These are phyloP conservation scores for Trametes polyzona DNA, from an alignment of 1,284 basidiomycete species.

Conservation along the genomic window DNA sequence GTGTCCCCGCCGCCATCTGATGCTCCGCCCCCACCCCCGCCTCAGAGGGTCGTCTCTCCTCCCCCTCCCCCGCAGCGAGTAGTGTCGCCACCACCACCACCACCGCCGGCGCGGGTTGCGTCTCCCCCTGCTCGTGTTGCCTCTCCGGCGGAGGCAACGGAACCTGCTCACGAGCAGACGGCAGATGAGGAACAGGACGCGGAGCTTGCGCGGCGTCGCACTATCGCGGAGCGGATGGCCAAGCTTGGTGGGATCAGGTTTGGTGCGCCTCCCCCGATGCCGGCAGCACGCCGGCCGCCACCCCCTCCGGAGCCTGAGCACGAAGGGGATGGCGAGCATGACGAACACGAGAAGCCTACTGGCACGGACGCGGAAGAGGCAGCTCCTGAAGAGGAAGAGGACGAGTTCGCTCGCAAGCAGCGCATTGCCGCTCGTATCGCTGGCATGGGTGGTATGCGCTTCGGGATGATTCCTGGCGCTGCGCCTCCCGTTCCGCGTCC, in stretches of 20 bases:
- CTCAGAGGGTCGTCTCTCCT: conserved; percentile 11
- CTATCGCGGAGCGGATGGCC: conserved; percentile 81
- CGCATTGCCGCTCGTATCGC: conserved; percentile 72
- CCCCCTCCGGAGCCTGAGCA: conserved; percentile 39
- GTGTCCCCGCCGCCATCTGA: conserved; percentile 20
- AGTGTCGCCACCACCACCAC: conserved; percentile 13
- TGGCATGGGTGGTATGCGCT: conserved; percentile 75
- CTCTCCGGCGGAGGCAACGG: conserved; percentile 5
- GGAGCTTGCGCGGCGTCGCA: conserved; percentile 54
- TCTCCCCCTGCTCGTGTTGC: conserved; percentile 4
- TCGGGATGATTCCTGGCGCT: conserved; percentile 66
- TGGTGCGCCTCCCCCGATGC: conserved; percentile 52
- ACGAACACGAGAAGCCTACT: conserved; percentile 14
- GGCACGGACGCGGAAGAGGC: conserved; percentile 36
- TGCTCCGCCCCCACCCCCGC: conserved; percentile 22
- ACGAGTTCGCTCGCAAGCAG: conserved; percentile 67
- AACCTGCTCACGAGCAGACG: neutral
- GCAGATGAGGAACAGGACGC: conserved; percentile 44
- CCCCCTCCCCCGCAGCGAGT: conserved; percentile 16
- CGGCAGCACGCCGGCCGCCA: conserved; percentile 46
- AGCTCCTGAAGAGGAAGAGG: conserved; percentile 54
- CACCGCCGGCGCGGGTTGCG: neutral
- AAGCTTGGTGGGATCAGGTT: conserved; percentile 75
- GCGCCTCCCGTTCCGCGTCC: conserved; percentile 23
- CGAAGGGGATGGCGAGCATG: conserved; percentile 35